These are phyloP conservation scores for Diaporthe sp. DNA, from an alignment of 2,329 filamentous ascomycete species.

Conservation along the genomic window DNA sequence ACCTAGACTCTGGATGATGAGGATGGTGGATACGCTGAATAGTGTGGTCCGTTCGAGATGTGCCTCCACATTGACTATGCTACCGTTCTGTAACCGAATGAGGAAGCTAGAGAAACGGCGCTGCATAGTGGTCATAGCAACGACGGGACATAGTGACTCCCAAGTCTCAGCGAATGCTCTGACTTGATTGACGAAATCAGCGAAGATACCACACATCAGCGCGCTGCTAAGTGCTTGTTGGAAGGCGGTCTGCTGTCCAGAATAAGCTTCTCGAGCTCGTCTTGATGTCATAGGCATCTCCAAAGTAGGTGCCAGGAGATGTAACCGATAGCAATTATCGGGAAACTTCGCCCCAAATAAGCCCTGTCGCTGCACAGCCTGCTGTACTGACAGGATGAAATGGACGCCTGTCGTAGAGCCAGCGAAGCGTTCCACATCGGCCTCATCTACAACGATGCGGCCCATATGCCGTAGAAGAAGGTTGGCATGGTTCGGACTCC, in stretches of 20 bases:
- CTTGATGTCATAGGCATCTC: not conserved
- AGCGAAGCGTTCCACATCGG: constrained; percentile 23
- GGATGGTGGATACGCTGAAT: not conserved
- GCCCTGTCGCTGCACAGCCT: constrained; percentile 12
- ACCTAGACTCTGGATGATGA: not conserved
- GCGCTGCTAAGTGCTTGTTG: not conserved
- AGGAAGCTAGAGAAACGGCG: constrained; percentile 3
- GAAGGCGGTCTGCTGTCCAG: not conserved
- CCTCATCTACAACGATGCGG: constrained; percentile 17
- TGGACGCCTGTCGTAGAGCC: constrained; percentile 20
- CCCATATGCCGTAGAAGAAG: constrained; percentile 27
- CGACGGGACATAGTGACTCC: constrained; percentile 10
- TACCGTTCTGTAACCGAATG: not conserved
- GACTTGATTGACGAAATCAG: not conserved
- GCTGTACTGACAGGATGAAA: constrained; percentile 29
- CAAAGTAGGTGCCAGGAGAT: constrained; percentile 1
- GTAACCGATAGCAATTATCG: constrained; percentile 27
- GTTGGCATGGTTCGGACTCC: not conserved
- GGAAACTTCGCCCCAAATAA: not conserved
- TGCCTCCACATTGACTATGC: not conserved
- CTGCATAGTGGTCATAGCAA: constrained; percentile 1
- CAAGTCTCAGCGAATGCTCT: not conserved
- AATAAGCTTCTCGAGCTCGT: not conserved
- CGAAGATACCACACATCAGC: not conserved
- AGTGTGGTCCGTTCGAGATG: constrained; percentile 10